Conservation (phyloP, 2,329 filamentous ascomycete genomes). For the Penicillium frequentans region DNA sequence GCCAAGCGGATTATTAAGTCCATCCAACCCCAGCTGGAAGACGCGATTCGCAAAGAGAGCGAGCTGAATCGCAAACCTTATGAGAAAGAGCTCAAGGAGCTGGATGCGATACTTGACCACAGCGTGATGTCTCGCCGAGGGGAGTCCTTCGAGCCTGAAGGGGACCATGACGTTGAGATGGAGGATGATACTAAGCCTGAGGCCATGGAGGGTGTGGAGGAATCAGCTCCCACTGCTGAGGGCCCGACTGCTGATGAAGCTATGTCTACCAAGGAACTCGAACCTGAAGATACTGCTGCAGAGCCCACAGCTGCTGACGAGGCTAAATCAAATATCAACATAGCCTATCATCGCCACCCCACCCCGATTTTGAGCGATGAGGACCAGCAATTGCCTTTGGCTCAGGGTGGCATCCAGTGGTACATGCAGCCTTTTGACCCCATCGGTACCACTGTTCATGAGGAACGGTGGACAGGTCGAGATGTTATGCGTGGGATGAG, state of each 20-base stretch:
- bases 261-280: conserved; percentile 5
- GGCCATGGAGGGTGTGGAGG: conserved; percentile 24
- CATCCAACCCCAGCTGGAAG: conserved; percentile 74
- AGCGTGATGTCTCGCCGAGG: conserved; percentile 58
- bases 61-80: conserved; percentile 71
- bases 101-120: conserved; percentile 71
- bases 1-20: conserved; percentile 86
- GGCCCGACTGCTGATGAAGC: conserved; percentile 2
- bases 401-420: conserved; percentile 80
- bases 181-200: conserved; percentile 27
- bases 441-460: conserved; percentile 74
- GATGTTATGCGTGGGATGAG: conserved; percentile 73
- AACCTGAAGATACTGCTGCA: conserved; percentile 23
- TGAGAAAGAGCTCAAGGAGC: conserved; percentile 68
- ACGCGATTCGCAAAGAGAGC: conserved; percentile 76
- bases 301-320: conserved; percentile 21
- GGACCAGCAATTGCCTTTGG: conserved; percentile 53
- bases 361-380: conserved; percentile 45
- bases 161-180: conserved; percentile 40
- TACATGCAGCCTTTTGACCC: conserved; percentile 81
- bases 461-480: conserved; percentile 71
- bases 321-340: conserved; percentile 12
- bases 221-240: conserved; percentile 10
- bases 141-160: conserved; percentile 42
- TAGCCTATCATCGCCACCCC: conserved; percentile 50